These are phyloP conservation scores for Dovyalis caffra DNA, from an alignment of 345 rosid genomes.

Conservation along the genomic window DNA sequence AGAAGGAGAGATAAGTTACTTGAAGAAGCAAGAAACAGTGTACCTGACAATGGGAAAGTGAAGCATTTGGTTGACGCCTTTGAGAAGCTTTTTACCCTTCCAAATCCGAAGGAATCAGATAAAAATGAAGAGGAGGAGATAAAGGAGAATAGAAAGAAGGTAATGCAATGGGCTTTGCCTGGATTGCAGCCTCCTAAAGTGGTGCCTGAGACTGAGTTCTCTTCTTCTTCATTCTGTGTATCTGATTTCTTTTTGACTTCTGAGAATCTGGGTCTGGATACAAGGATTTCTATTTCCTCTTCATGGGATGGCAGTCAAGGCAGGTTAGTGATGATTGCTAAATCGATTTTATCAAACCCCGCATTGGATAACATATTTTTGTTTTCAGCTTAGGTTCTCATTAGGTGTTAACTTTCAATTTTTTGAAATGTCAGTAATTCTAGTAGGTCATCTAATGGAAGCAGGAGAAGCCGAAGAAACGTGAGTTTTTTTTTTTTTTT, in stretches of 20 bases:
- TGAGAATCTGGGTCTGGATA: conserved; percentile 63
- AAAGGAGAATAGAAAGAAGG: conserved; percentile 39
- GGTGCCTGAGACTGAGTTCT: conserved; percentile 26
- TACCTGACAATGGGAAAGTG: conserved; percentile 69
- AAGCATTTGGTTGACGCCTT: conserved; percentile 80
- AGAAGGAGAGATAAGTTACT: conserved; percentile 72
- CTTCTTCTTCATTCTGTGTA: conserved; percentile 43
- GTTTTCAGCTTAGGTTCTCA: conserved; percentile 6
- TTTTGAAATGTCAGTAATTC: conserved; percentile 36
- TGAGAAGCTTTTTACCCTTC: conserved; percentile 56
- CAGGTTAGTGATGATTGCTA: conserved; percentile 41
- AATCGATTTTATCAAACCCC: neutral
- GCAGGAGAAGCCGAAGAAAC: conserved; percentile 70
- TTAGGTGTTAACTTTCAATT: neutral
- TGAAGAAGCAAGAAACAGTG: conserved; percentile 63
- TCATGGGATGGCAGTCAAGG: conserved; percentile 63
- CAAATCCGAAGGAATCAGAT: conserved; percentile 34
- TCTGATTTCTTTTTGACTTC: conserved; percentile 60
- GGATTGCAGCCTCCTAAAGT: conserved; percentile 56
- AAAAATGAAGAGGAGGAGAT: conserved; percentile 29
- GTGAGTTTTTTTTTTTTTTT: conserved; percentile 33
- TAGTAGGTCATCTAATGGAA: conserved; percentile 62
- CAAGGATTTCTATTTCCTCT: conserved; percentile 54
- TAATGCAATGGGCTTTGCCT: conserved; percentile 70
- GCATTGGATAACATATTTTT: neutral